Conservation (phyloP, 768 basidiomycete species). For the Pleurotus djamor region DNA sequence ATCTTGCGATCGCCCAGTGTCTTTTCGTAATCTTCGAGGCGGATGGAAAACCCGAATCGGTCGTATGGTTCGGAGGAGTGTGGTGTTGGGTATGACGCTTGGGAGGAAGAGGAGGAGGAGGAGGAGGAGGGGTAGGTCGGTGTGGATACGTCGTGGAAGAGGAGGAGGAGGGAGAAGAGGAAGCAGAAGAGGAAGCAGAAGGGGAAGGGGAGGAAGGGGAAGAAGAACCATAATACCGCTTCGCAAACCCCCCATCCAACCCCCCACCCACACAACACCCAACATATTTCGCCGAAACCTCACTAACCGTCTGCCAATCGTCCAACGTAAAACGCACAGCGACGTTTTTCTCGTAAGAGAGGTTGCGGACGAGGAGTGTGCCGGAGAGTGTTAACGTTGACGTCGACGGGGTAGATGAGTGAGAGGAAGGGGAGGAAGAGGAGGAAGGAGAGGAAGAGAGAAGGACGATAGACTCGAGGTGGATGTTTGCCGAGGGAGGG, state of each 20-base stretch:
- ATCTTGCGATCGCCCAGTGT: no score
- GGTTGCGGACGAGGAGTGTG: slow-evolving; percentile 78
- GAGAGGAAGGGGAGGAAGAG: no score
- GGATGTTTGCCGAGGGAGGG: slow-evolving; percentile 23
- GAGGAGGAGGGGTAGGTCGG: no score
- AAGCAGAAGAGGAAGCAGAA: no score
- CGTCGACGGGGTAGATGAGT: slow-evolving; percentile 15
- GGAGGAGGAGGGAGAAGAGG: no score
- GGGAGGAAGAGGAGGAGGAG: neutral
- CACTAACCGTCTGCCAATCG: slow-evolving; percentile 90
- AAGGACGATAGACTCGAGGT: slow-evolving; percentile 31
- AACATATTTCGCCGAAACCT: slow-evolving; percentile 60
- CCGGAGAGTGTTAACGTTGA: slow-evolving; percentile 53
- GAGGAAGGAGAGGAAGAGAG: no score
- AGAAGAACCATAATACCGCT: neutral
- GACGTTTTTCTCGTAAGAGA: slow-evolving; percentile 85
- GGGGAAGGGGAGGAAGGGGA: neutral
- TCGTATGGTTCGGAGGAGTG: slow-evolving; percentile 48
- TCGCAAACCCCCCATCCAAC: neutral
- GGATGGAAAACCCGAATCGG: slow-evolving; percentile 58
- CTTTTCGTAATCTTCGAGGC: slow-evolving; percentile 78
- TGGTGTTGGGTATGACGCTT: neutral
- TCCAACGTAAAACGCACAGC: slow-evolving; percentile 89
- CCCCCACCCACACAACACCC: neutral
- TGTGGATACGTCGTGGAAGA: no score